phyloP scores from a whole-genome alignment of 2,329 filamentous ascomycete species.

The Phialocephala sp. region DNA sequence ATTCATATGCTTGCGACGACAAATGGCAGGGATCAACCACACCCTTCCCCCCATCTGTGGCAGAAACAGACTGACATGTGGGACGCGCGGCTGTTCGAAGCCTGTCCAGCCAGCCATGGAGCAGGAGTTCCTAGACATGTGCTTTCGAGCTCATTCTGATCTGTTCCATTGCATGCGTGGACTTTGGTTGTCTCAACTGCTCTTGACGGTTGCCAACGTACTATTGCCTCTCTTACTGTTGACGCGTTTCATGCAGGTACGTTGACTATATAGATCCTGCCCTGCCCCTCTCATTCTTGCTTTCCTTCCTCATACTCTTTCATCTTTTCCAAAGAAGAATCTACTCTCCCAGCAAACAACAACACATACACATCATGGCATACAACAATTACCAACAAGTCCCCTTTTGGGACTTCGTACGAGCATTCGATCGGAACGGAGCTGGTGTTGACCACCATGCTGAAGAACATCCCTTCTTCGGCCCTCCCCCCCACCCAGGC shows the following conservation, averaged over 20 bases:
- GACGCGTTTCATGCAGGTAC: constrained; percentile 12
- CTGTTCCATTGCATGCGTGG: constrained; percentile 29
- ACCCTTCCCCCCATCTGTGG: constrained; percentile 22
- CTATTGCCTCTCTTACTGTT: constrained; percentile 16
- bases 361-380: constrained; percentile 37
- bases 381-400: constrained; percentile 40
- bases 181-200: constrained; percentile 28
- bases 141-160: constrained; percentile 28
- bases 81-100: constrained; percentile 26
- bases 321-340: constrained; percentile 26
- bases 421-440: constrained; percentile 37
- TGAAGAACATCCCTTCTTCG: constrained; percentile 24
- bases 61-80: constrained; percentile 20
- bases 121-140: constrained; percentile 7
- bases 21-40: constrained; percentile 30
- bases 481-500: constrained; percentile 20
- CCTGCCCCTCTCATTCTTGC: constrained; percentile 14
- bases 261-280: constrained; percentile 30
- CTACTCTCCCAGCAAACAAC: constrained; percentile 22
- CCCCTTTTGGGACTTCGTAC: constrained; percentile 41
- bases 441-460: constrained; percentile 39
- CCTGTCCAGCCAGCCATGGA: constrained; percentile 21
- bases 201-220: constrained; percentile 17
- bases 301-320: constrained; percentile 25
- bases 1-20: constrained; percentile 33